Conservation (phyloP, 768 basidiomycete genomes). For the Leccinum fibrillosum region DNA sequence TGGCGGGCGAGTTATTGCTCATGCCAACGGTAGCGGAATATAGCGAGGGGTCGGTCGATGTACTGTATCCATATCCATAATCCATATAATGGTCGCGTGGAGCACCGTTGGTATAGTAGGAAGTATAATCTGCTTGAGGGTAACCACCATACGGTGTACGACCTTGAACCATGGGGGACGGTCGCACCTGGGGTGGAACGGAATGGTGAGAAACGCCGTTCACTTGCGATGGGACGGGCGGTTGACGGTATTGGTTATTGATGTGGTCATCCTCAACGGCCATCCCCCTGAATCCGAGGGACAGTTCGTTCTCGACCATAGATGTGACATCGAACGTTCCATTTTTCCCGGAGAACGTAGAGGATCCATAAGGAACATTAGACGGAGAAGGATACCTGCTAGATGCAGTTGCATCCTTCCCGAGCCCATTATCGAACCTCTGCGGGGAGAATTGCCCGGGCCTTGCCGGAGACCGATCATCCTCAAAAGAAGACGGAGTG, state of each 20-base stretch:
- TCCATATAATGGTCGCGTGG: slow-evolving; percentile 51
- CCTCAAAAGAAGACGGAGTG: slow-evolving; percentile 31
- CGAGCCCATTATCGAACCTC: slow-evolving; percentile 46
- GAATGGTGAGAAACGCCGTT: slow-evolving; percentile 30
- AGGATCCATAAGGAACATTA: slow-evolving; percentile 33
- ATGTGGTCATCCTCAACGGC: slow-evolving; percentile 52
- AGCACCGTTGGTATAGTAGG: slow-evolving; percentile 53
- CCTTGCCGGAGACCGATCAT: slow-evolving; percentile 47
- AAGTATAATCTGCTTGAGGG: slow-evolving; percentile 54
- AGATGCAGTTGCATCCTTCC: slow-evolving; percentile 37
- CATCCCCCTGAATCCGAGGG: slow-evolving; percentile 59
- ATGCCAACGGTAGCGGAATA: slow-evolving; percentile 48
- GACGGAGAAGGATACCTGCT: slow-evolving; percentile 49
- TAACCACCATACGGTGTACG: slow-evolving; percentile 49
- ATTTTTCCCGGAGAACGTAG: slow-evolving; percentile 30
- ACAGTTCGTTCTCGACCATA: slow-evolving; percentile 50
- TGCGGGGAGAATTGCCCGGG: slow-evolving; percentile 52
- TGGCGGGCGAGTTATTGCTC: slow-evolving; percentile 41
- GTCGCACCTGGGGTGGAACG: slow-evolving; percentile 38
- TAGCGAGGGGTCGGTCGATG: slow-evolving; percentile 45
- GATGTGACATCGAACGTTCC: slow-evolving; percentile 38
- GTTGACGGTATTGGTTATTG: slow-evolving; percentile 39
- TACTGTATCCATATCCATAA: slow-evolving; percentile 56
- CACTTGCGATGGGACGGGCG: slow-evolving; percentile 26
- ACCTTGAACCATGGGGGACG: slow-evolving; percentile 42